Percentiles rank a stretch among this genome's conserved stretches.
Evolutionary conservation across 1,284 basidiomycete species (phyloP).

Genomic region (Cutaneotrichosporon arboriforme): DNA sequence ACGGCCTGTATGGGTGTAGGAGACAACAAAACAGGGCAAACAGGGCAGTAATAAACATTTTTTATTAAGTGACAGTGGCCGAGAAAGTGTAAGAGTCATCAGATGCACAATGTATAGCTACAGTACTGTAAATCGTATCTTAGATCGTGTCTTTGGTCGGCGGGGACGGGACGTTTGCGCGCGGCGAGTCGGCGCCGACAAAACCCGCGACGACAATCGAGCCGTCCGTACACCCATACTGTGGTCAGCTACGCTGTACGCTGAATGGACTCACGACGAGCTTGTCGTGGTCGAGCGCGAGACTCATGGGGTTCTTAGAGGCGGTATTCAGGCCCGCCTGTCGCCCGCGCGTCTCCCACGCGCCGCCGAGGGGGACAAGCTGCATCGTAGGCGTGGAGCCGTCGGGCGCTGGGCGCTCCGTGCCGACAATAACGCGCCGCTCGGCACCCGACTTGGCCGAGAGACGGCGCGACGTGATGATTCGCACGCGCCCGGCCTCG

Average conservation of each 20-base stretch:
- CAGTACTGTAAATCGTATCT: too few species aligned
- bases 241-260: conserved; percentile 1
- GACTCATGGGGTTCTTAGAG: conserved; percentile 37
- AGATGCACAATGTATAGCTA: too few species aligned
- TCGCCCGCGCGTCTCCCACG: conserved; percentile 24
- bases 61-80: too few species aligned
- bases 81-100: too few species aligned
- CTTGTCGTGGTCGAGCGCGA: conserved; percentile 37
- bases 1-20: too few species aligned
- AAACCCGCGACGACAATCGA: conserved; percentile 34
- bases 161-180: too few species aligned
- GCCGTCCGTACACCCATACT: conserved; percentile 40
- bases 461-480: conserved; percentile 46
- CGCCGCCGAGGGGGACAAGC: conserved; percentile 27
- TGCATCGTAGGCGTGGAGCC: conserved; percentile 11
- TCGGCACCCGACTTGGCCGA: conserved; percentile 44
- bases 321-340: conserved; percentile 23
- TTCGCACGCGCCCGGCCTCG: conserved; percentile 30
- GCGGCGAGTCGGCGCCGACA: conserved; percentile 3
- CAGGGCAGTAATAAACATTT: too few species aligned
- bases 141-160: too few species aligned
- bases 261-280: conserved; percentile 28
- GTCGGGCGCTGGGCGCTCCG: conserved; percentile 3
- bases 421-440: conserved; percentile 25
- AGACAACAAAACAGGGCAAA: too few species aligned